Conservation (phyloP, 805 yeast genomes). For the Sungouiella thailandica region DNA sequence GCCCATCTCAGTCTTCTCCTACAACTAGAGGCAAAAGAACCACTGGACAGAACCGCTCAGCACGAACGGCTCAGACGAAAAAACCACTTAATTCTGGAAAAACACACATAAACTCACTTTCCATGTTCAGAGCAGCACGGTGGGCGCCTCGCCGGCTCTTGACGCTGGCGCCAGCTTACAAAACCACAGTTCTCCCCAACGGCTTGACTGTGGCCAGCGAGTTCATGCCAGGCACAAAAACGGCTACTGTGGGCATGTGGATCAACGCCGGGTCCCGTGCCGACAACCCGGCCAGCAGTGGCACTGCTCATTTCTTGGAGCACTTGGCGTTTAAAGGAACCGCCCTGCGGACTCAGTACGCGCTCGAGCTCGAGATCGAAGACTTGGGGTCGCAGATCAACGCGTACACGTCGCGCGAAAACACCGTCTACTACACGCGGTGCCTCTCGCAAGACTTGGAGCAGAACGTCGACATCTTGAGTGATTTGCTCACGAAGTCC, state of each 20-base stretch:
- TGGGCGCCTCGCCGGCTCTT: no score
- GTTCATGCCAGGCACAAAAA: conserved; percentile 74
- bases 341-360: conserved; percentile 66
- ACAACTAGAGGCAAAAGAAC: no score
- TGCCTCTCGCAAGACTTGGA: conserved; percentile 77
- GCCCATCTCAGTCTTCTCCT: no score
- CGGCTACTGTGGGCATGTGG: conserved; percentile 98
- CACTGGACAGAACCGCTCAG: no score
- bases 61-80: no score
- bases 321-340: conserved; percentile 98
- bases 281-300: conserved; percentile 77
- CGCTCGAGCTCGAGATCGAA: conserved; percentile 88
- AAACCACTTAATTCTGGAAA: no score
- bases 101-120: no score
- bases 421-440: conserved; percentile 94
- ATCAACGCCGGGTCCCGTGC: conserved; percentile 98
- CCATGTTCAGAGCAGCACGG: no score
- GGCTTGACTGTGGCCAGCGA: conserved; percentile 96
- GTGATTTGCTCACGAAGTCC: conserved; percentile 86
- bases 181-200: conserved; percentile 74
- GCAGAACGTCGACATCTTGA: conserved; percentile 77
- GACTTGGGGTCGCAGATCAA: conserved; percentile 95
- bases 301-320: conserved; percentile 96
- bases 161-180: conserved; percentile 21
- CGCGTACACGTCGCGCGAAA: conserved; percentile 98